Evolutionary conservation across 2,329 filamentous ascomycete species (phyloP), one percentile per base, ranked within the genome.

Genomic region (Fusarium siculi): DNA sequence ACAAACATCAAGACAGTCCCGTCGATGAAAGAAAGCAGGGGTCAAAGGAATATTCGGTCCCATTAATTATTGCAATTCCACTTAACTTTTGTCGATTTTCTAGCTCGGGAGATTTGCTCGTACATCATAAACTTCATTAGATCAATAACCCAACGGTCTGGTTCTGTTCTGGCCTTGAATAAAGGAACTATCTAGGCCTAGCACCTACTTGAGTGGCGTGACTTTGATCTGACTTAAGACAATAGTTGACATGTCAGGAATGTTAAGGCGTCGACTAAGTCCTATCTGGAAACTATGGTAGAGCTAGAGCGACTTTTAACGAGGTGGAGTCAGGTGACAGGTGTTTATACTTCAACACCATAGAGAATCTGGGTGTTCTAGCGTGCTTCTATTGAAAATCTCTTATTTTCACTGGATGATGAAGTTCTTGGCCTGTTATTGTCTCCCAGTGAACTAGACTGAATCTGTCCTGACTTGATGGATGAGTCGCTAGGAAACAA

Each of bases 31-130:
- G 5, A 8, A 21, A 21, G 19, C 1, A 7, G 15, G 9, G 8
- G 12, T 21, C 7, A 7, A 5, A 7, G 7, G 4, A 15, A 16
- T 8, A 16, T 10, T n/a, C 14, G 11, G 19, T 0, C 23, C 5
- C 15, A n/a, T 18, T 32, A 49, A 18, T 7, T 49, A 49, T n/a
- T n/a, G 2, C 7, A 9, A 18, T 16, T 16, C 10, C 0, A 49
- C 8, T 6, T 9, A 18, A 2, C 28, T 18, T 18, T 11, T 30
- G 2, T 16, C 3, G 9, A 30, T n/a, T 16, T 19, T 10, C 2
- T 5, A 49, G 15, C 7, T 30, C 16, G 21, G 28, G 7, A 49
- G 9, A 9, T 34, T 25, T 28, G 39, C 30, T 34, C 4, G 25
- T 34, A 11, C 25, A 32, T 4, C 10, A 34, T n/a, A n/a, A 21